These are phyloP conservation scores for Cystobasidium onofrii DNA, from an alignment of 768 basidiomycete species.

Conservation along the genomic window DNA sequence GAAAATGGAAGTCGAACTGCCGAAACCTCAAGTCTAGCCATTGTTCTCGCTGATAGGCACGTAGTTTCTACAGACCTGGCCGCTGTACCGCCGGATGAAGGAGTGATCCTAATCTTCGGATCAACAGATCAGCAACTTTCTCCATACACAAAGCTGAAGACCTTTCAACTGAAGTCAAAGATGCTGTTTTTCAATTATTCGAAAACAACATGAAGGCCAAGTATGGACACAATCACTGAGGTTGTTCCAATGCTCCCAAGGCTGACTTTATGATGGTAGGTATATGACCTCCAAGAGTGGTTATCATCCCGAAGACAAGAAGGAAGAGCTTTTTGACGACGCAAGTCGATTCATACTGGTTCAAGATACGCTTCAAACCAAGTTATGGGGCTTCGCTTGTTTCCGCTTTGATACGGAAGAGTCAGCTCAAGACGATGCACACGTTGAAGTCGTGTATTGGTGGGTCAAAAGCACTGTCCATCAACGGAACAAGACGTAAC, in stretches of 20 bases:
- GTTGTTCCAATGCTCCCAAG: background rate
- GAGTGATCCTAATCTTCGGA: no score
- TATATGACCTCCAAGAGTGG: slow-evolving; percentile 58
- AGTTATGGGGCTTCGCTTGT: slow-evolving; percentile 50
- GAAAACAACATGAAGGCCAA: slow-evolving; percentile 56
- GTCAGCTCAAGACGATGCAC: slow-evolving; percentile 37
- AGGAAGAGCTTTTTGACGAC: slow-evolving; percentile 56
- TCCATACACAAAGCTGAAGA: background rate
- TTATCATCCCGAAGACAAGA: slow-evolving; percentile 57
- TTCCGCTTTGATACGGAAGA: slow-evolving; percentile 71
- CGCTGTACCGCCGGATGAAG: no score
- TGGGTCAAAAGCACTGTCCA: no score
- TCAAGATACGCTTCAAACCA: background rate
- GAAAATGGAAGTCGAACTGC: background rate
- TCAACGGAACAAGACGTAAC: background rate
- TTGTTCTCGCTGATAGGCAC: background rate
- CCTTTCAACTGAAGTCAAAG: slow-evolving; percentile 40
- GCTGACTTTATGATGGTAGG: slow-evolving; percentile 45
- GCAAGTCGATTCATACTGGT: slow-evolving; percentile 59
- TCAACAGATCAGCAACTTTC: background rate
- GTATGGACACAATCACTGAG: slow-evolving; percentile 40
- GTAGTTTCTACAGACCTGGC: background rate
- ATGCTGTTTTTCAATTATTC: slow-evolving; percentile 53
- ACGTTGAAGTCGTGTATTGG: slow-evolving; percentile 61
- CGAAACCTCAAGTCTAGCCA: background rate